phyloP scores from a whole-genome alignment of 2,329 filamentous ascomycete species.

The Bipolaris bicolor region DNA sequence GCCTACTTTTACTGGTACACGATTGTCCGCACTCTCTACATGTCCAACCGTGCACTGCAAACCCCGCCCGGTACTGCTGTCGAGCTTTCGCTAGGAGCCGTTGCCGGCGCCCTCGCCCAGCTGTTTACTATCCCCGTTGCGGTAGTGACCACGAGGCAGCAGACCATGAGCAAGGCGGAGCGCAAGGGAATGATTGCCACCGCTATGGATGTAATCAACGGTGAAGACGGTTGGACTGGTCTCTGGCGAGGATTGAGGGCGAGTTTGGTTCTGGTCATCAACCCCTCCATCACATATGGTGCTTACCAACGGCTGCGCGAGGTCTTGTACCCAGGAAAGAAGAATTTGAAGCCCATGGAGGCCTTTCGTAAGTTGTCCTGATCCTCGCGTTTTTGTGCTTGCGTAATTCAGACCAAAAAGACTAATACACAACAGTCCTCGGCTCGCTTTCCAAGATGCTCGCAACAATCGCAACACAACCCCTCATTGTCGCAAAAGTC shows the following conservation, averaged over 20 bases:
- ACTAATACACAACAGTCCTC: slow-evolving; percentile 65
- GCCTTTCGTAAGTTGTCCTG: slow-evolving; percentile 76
- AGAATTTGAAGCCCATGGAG: slow-evolving; percentile 78
- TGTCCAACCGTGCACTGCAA: slow-evolving; percentile 62
- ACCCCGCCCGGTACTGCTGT: slow-evolving; percentile 76
- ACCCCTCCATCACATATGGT: slow-evolving; percentile 96
- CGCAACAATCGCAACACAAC: slow-evolving; percentile 90
- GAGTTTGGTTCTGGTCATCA: slow-evolving; percentile 92
- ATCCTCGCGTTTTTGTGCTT: neutral
- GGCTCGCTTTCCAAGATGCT: slow-evolving; percentile 92
- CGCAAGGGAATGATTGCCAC: slow-evolving; percentile 87
- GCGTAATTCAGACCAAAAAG: neutral
- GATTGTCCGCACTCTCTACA: slow-evolving; percentile 80
- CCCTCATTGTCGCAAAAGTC: slow-evolving; percentile 96
- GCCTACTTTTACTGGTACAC: slow-evolving; percentile 99
- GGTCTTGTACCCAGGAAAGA: slow-evolving; percentile 76
- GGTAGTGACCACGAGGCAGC: slow-evolving; percentile 93
- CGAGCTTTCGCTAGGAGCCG: slow-evolving; percentile 83
- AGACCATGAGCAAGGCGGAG: slow-evolving; percentile 85
- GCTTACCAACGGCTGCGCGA: slow-evolving; percentile 90
- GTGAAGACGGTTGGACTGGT: slow-evolving; percentile 86
- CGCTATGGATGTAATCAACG: slow-evolving; percentile 83
- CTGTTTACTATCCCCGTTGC: slow-evolving; percentile 96
- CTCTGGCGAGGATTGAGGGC: slow-evolving; percentile 96
- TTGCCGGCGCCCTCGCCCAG: slow-evolving; percentile 89